These are phyloP conservation scores for Sherardia arvensis DNA, from an alignment of 257 asterid genomes.

Conservation along the genomic window DNA sequence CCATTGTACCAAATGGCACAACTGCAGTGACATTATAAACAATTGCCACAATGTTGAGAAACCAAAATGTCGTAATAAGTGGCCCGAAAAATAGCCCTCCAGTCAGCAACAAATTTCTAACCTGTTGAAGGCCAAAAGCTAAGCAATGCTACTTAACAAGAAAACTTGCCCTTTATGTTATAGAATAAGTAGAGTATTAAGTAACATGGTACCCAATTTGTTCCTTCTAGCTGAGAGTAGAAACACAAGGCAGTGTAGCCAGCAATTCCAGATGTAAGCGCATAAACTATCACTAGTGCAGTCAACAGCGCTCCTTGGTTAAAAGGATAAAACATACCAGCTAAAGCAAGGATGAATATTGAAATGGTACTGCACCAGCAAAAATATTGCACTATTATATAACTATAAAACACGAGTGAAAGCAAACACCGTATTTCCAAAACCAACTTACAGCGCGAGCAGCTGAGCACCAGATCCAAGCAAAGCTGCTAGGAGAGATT, in stretches of 20 bases:
- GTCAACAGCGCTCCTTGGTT: slow-evolving; percentile 37
- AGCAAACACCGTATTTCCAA: no score
- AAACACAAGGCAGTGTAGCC: slow-evolving; percentile 31
- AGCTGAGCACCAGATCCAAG: slow-evolving; percentile 32
- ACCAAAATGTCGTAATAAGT: slow-evolving; percentile 58
- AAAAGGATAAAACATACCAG: slow-evolving; percentile 37
- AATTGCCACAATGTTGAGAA: slow-evolving; percentile 77
- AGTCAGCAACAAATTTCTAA: slow-evolving; percentile 58
- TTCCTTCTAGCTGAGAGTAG: slow-evolving; percentile 34
- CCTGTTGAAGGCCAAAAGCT: slow-evolving; percentile 30
- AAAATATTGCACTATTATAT: not conserved
- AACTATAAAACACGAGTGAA: not conserved
- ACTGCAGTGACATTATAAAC: slow-evolving; percentile 82
- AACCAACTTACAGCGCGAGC: slow-evolving; percentile 26
- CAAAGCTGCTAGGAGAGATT: slow-evolving; percentile 27
- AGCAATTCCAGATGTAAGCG: slow-evolving; percentile 33
- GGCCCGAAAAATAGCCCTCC: slow-evolving; percentile 81
- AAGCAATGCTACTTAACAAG: not conserved
- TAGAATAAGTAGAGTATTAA: not conserved
- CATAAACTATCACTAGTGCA: slow-evolving; percentile 29
- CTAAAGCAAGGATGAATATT: slow-evolving; percentile 29
- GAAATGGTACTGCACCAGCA: slow-evolving; percentile 28
- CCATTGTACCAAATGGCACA: slow-evolving; percentile 78
- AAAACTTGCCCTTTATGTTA: not conserved
- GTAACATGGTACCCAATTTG: slow-evolving; percentile 27